Percentiles rank a stretch among this genome's conserved stretches.
phyloP scores from a whole-genome alignment of 371 early-diverging fungal genomes.

The Amoeboradix gromovi region DNA sequence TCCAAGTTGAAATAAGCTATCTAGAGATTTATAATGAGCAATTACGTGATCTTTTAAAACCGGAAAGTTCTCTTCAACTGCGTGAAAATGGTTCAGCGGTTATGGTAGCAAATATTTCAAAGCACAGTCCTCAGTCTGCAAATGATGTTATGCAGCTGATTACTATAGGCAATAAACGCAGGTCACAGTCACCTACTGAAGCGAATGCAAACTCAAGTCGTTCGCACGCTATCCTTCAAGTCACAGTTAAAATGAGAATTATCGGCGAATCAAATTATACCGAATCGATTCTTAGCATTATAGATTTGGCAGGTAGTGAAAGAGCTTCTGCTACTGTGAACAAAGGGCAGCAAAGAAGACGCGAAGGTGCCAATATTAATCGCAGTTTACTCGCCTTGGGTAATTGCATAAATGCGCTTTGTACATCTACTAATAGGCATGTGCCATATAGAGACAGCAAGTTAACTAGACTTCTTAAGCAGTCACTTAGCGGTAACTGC shows the following conservation, averaged over 20 bases:
- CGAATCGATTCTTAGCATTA: constrained; percentile 32
- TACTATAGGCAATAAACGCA: constrained; percentile 25
- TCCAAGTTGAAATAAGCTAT: constrained; percentile 33
- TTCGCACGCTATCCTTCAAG: constrained; percentile 73
- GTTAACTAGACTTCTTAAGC: constrained; percentile 37
- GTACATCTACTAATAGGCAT: constrained; percentile 29
- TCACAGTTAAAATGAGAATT: constrained; percentile 28
- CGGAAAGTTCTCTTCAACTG: constrained; percentile 20
- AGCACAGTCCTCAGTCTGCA: constrained; percentile 10
- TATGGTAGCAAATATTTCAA: constrained; percentile 22
- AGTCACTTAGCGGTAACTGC: constrained; percentile 49
- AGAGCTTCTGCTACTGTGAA: constrained; percentile 45
- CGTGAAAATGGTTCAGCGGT: constrained; percentile 37
- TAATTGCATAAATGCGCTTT: constrained; percentile 72
- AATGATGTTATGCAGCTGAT: constrained; percentile 6
- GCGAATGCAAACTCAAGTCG: constrained; percentile 50
- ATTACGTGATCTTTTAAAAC: constrained; percentile 46
- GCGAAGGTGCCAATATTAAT: constrained; percentile 81
- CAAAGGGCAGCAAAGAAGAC: constrained; percentile 38
- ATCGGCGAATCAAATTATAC: constrained; percentile 17
- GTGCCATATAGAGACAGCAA: constrained; percentile 65
- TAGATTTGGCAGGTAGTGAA: constrained; percentile 91
- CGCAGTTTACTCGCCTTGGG: constrained; percentile 55
- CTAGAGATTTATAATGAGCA: constrained; percentile 88
- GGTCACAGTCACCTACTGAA: constrained; percentile 34